A percentile compares a stretch with the other conserved stretches of the same genome.
These are phyloP conservation scores for Peziza echinospora DNA, from an alignment of 495 filamentous ascomycete genomes.

Conservation along the genomic window DNA sequence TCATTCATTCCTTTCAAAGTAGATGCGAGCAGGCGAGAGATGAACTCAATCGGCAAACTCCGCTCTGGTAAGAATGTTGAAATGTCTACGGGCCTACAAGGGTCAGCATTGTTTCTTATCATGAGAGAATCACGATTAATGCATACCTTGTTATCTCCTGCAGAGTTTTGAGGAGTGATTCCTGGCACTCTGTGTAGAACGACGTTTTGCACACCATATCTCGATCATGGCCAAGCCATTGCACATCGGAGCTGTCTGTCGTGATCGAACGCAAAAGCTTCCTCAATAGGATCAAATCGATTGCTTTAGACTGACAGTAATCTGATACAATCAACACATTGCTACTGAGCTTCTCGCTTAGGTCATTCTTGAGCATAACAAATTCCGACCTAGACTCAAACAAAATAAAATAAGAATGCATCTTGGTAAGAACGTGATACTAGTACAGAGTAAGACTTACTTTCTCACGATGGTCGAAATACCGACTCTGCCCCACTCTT, in stretches of 20 bases:
- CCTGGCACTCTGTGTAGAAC: background rate
- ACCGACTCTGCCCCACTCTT: slow-evolving; percentile 15
- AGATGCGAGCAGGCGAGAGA: slow-evolving; percentile 6
- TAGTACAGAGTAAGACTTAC: too few species aligned
- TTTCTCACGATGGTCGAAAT: slow-evolving; percentile 9
- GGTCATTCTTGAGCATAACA: slow-evolving; percentile 2
- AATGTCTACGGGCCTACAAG: slow-evolving; percentile 8
- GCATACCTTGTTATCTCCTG: too few species aligned
- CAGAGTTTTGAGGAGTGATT: too few species aligned
- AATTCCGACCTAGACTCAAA: too few species aligned
- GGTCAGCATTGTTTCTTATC: too few species aligned
- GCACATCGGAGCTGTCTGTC: background rate
- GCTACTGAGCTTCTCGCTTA: slow-evolving; percentile 6
- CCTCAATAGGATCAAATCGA: slow-evolving; percentile 13
- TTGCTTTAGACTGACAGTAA: slow-evolving; percentile 10
- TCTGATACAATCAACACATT: slow-evolving; percentile 8
- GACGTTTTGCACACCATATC: background rate
- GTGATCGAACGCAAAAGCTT: slow-evolving; percentile 4
- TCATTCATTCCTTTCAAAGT: background rate
- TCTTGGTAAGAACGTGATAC: too few species aligned
- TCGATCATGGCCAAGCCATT: background rate
- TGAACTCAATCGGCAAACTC: slow-evolving; percentile 5
- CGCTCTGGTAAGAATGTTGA: slow-evolving; percentile 7
- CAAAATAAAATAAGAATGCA: too few species aligned
- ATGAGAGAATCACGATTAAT: too few species aligned